Percentiles rank a stretch among this genome's conserved stretches.
Conservation (phyloP, 257 asterid genomes). For the Voacanga thouarsii region DNA sequence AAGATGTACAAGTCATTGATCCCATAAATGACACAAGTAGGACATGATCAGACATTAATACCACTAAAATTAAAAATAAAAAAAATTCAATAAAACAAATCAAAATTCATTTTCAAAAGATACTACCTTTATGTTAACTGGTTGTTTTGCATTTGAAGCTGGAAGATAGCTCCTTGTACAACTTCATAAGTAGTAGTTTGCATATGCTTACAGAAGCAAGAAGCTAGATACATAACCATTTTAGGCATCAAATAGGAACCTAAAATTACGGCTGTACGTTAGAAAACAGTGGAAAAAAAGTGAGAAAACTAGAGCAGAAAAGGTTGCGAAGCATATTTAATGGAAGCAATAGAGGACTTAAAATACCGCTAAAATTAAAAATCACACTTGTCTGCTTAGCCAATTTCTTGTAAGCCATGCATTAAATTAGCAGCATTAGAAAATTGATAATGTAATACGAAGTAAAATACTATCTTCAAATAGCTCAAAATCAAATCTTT, state of each 20-base stretch:
- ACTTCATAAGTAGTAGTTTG: slow-evolving; percentile 69
- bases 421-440: no score
- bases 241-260: slow-evolving; percentile 46
- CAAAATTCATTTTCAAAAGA: neutral
- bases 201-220: slow-evolving; percentile 59
- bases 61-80: neutral
- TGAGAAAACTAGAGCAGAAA: neutral
- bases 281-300: neutral
- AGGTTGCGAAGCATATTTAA: no score
- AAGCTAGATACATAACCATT: slow-evolving; percentile 26
- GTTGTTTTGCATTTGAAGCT: slow-evolving; percentile 34
- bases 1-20: neutral
- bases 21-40: neutral
- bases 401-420: no score
- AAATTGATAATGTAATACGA: no score
- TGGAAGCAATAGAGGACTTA: no score
- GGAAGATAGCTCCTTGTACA: slow-evolving; percentile 75
- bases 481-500: no score
- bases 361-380: no score
- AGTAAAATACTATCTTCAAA: no score
- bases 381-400: no score
- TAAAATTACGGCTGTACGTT: slow-evolving; percentile 19
- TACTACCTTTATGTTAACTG: slow-evolving; percentile 34
- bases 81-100: neutral
- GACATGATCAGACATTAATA: neutral